Percentiles rank a stretch among this genome's conserved stretches.
phyloP scores from a whole-genome alignment of 2,329 filamentous ascomycete species.

The Aspergillus japonicus region DNA sequence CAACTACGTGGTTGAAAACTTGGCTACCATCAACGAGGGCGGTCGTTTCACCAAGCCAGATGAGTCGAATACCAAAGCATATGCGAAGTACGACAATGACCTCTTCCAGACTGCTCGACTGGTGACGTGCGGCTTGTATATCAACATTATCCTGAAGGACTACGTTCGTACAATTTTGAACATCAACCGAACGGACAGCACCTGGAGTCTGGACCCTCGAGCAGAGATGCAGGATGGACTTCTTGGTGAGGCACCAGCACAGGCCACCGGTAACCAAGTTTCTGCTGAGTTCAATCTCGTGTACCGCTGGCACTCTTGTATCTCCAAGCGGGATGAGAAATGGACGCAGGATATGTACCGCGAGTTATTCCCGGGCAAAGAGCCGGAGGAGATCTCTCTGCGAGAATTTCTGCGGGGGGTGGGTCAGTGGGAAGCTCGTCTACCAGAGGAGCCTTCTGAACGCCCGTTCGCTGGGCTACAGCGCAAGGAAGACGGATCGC shows the following conservation, averaged over 20 bases:
- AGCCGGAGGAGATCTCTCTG: constrained; percentile 36
- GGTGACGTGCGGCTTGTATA: constrained; percentile 55
- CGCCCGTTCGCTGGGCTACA: constrained; percentile 53
- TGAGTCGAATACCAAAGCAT: constrained; percentile 38
- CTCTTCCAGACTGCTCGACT: constrained; percentile 57
- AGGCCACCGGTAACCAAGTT: constrained; percentile 65
- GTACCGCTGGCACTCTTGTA: constrained; percentile 64
- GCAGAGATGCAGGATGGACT: constrained; percentile 55
- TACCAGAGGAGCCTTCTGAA: constrained; percentile 46
- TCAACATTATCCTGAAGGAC: constrained; percentile 57
- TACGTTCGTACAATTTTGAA: constrained; percentile 63
- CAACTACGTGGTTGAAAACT: constrained; percentile 64
- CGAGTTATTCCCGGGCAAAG: constrained; percentile 45
- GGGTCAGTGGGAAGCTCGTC: constrained; percentile 41
- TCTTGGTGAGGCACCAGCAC: constrained; percentile 47
- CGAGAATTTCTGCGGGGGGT: constrained; percentile 43
- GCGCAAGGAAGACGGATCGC: constrained; percentile 52
- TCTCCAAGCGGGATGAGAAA: constrained; percentile 60
- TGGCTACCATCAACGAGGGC: constrained; percentile 66
- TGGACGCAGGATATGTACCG: constrained; percentile 60
- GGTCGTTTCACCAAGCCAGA: constrained; percentile 61
- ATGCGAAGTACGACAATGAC: constrained; percentile 41
- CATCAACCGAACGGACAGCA: constrained; percentile 57
- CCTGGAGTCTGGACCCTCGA: constrained; percentile 64
- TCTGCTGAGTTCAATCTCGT: constrained; percentile 68